These are phyloP conservation scores for Telfairia occidentalis DNA, from an alignment of 331 rosid genomes.

Conservation along the genomic window DNA sequence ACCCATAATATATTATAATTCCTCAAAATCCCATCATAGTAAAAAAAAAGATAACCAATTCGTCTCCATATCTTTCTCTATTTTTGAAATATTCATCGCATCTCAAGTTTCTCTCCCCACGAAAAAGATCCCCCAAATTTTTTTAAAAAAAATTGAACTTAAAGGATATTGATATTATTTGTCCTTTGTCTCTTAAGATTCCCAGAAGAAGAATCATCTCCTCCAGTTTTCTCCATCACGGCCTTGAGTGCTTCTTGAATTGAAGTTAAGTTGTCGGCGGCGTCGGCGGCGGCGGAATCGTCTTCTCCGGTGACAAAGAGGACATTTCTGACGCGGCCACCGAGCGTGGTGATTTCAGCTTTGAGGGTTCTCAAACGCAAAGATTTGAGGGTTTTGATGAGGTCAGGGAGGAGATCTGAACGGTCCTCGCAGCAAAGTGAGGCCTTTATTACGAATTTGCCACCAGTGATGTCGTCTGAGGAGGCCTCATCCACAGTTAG, in stretches of 20 bases:
- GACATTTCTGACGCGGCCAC: constrained; percentile 73
- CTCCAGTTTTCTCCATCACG: constrained; percentile 45
- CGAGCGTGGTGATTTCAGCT: constrained; percentile 81
- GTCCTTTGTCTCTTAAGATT: constrained; percentile 53
- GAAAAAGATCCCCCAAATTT: background rate
- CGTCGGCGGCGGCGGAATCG: constrained; percentile 28
- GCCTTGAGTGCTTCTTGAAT: constrained; percentile 55
- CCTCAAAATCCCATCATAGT: background rate
- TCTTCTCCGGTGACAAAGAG: constrained; percentile 58
- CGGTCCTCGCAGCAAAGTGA: constrained; percentile 86
- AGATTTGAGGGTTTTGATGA: constrained; percentile 57
- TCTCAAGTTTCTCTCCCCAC: background rate
- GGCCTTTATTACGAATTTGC: constrained; percentile 62
- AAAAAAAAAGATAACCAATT: background rate
- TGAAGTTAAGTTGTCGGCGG: constrained; percentile 38
- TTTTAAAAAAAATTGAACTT: background rate
- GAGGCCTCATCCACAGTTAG: constrained; percentile 52
- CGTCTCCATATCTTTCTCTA: background rate
- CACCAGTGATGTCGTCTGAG: constrained; percentile 52
- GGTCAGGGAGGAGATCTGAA: constrained; percentile 71
- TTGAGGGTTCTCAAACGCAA: constrained; percentile 55
- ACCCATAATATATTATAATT: background rate
- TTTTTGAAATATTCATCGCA: background rate
- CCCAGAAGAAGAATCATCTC: constrained; percentile 38
- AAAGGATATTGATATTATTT: constrained; percentile 32